Base-by-base conservation (phyloP, 2,329 filamentous ascomycete species). In the Helotiales sp. region DNA sequence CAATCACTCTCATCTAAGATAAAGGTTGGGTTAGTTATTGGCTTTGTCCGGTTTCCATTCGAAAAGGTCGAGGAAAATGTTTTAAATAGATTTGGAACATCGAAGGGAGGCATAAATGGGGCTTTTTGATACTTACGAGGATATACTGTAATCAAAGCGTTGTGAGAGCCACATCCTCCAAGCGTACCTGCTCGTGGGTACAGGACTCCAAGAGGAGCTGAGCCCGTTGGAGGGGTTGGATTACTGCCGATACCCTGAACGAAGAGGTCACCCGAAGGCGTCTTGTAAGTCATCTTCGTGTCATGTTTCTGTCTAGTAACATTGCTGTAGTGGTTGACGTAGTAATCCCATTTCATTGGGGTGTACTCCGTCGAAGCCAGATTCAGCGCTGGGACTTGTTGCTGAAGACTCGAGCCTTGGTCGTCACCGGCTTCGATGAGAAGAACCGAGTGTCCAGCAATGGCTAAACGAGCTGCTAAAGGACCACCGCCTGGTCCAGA, bases 391-490 rank as follows among this genome's bases (percentile, higher is more conserved):
- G 86, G 85, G 3, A 86, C 80, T 22, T 80, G 78, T 70, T 83
- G 79, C 65, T 81, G 79, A 66, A 79, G 75, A 28, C 75, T 71
- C 24, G 64, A 65, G 20, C 80, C 82, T 70, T 85, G 80, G 69
- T 87, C 84, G 69, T 84, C 82, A 58, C 84, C 84, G 40, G 84
- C 84, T 71, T 86, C 85, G 32, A 86, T 80, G 6, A 86, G 78
- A n/a, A 86, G 80, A 8, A 84, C 83, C 70, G 80, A 83, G 75
- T 43, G 40, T 82, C 84, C 84, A 30, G 82, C 82, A 54, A 82
- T 79, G 6, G 84, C 84, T 55, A 86, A 80, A 58, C 83, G 78
- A 47, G 82, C 80, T 37, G 84, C 82, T 8, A 85, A 72, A 45
- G 84, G 83, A 30, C 80, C 83, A 66, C 84, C 84, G 40, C 84